phyloP scores from a whole-genome alignment of 768 basidiomycete genomes.

The Antrodiella citrinella region DNA sequence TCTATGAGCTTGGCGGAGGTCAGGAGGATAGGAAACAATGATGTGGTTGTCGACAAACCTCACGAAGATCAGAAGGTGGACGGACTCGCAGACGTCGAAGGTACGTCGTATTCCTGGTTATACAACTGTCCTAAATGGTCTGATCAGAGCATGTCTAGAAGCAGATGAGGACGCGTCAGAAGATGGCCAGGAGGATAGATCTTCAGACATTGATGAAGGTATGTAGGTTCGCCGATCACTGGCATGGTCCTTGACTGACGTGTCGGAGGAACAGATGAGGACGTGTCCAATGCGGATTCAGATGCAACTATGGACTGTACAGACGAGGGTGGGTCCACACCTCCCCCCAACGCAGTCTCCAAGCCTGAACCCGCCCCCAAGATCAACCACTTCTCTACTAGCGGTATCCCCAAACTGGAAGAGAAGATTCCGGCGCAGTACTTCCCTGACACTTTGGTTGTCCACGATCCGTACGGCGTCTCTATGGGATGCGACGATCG shows the following conservation, averaged over 20 bases:
- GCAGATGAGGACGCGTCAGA: background rate
- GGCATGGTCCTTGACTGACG: too few relatives aligned
- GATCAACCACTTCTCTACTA: slow-evolving; percentile 1
- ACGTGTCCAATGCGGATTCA: background rate
- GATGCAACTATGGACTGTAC: background rate
- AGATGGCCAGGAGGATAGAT: too few relatives aligned
- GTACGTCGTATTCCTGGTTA: background rate
- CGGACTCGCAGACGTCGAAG: background rate
- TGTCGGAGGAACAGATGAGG: background rate
- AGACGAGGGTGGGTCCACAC: background rate
- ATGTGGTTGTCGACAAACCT: background rate
- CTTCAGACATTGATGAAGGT: too few relatives aligned
- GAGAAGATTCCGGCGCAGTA: slow-evolving; percentile 18
- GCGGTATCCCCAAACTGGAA: slow-evolving; percentile 20
- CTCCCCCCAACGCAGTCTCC: background rate
- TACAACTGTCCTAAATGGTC: background rate
- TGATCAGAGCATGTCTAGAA: background rate
- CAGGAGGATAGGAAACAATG: too few relatives aligned
- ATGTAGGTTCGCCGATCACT: too few relatives aligned
- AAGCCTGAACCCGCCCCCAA: background rate
- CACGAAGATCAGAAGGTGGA: background rate
- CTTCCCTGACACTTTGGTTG: slow-evolving; percentile 20
- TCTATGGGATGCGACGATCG: slow-evolving; percentile 1
- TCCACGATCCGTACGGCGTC: slow-evolving; percentile 13
- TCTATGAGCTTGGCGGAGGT: background rate